phyloP scores from a whole-genome alignment of 2,329 filamentous ascomycete genomes.

The Teratosphaeria viscida region DNA sequence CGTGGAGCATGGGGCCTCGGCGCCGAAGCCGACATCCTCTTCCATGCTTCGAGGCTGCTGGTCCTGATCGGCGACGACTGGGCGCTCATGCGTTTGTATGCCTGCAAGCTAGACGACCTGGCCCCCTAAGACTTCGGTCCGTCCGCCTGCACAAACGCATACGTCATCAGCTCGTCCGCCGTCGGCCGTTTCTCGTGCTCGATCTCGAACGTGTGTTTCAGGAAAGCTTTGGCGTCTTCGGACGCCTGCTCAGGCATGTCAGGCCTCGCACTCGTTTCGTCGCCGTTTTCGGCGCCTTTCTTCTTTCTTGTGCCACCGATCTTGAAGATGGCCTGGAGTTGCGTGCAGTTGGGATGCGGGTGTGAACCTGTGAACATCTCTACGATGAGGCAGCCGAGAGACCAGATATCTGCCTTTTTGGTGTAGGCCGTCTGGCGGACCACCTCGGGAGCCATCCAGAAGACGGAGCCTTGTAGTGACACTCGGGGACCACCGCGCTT shows the following conservation, averaged over 20 bases:
- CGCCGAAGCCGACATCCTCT: not conserved
- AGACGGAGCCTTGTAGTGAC: conserved; percentile 91
- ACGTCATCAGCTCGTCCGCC: conserved; percentile 79
- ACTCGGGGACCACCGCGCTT: conserved; percentile 51
- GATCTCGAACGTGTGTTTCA: conserved; percentile 86
- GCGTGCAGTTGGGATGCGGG: conserved; percentile 92
- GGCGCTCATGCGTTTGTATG: not conserved
- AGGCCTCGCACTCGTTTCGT: conserved; percentile 54
- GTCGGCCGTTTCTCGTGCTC: conserved; percentile 87
- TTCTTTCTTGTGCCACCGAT: conserved; percentile 72
- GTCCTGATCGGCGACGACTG: not conserved
- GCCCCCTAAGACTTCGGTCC: not conserved
- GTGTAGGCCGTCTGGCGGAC: conserved; percentile 97
- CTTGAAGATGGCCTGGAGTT: conserved; percentile 97
- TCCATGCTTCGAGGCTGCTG: not conserved
- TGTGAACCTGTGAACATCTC: conserved; percentile 99
- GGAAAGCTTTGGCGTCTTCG: conserved; percentile 71
- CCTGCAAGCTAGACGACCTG: not conserved
- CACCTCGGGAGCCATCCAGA: conserved; percentile 99
- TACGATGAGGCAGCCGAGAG: conserved; percentile 86
- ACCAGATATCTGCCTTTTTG: conserved; percentile 98
- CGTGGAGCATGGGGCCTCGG: not conserved
- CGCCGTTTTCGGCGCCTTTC: conserved; percentile 33
- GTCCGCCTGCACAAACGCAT: conserved; percentile 48
- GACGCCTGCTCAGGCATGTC: conserved; percentile 81